phyloP scores from a whole-genome alignment of 2,329 filamentous ascomycete species.

The Apiospora sp. region DNA sequence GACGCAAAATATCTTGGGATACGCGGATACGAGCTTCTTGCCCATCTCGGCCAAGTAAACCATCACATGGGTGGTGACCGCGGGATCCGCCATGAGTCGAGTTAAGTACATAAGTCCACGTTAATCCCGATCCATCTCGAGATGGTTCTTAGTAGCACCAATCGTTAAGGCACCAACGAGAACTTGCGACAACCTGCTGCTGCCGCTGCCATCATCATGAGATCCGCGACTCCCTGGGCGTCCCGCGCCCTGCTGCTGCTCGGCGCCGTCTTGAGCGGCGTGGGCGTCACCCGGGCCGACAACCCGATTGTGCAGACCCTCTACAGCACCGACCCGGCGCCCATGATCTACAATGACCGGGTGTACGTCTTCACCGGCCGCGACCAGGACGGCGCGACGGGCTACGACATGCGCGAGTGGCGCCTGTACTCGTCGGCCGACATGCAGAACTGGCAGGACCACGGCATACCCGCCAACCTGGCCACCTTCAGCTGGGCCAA shows the following conservation, averaged over 20 bases:
- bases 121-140: neutral
- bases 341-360: conserved; percentile 39
- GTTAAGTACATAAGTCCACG: neutral
- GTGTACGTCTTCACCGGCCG: conserved; percentile 44
- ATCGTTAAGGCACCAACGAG: neutral
- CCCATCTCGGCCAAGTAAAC: neutral
- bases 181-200: neutral
- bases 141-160: neutral
- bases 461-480: conserved; percentile 37
- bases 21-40: neutral
- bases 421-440: conserved; percentile 44
- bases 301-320: conserved; percentile 37
- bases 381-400: conserved; percentile 39
- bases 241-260: conserved; percentile 21
- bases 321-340: conserved; percentile 41
- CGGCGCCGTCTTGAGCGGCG: conserved; percentile 24
- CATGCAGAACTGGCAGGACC: conserved; percentile 46
- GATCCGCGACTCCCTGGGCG: conserved; percentile 4
- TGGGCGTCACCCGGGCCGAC: conserved; percentile 29
- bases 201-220: conserved; percentile 3
- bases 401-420: conserved; percentile 44
- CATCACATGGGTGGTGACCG: neutral
- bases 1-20: neutral
- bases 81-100: neutral
- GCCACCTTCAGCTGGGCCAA: conserved; percentile 44